A percentile compares a stretch with the other conserved stretches of the same genome.
Evolutionary conservation across 768 basidiomycete species (phyloP).

Genomic region (Trametes sanguinea): DNA sequence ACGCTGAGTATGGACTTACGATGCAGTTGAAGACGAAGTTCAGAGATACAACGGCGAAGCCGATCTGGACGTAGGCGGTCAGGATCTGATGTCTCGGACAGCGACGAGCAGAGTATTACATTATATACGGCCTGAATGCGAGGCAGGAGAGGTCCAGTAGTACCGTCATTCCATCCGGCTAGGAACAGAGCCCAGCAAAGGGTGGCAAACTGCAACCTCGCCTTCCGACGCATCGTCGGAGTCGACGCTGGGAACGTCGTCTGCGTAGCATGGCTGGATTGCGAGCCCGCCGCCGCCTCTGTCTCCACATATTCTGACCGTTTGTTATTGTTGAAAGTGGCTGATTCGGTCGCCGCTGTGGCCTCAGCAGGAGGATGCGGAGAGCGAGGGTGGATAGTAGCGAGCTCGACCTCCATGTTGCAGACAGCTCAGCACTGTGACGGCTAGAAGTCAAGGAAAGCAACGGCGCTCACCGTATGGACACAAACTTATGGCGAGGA

Average conservation of each 20-base stretch:
- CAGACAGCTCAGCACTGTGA: neutral
- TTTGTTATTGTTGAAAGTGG: constrained; percentile 6
- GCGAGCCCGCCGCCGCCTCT: neutral
- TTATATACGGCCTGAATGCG: constrained; percentile 62
- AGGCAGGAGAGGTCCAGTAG: constrained; percentile 73
- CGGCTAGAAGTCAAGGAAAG: neutral
- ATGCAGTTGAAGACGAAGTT: constrained; percentile 57
- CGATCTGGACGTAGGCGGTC: constrained; percentile 36
- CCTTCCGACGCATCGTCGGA: constrained; percentile 3
- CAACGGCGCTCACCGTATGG: neutral
- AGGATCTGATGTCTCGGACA: neutral
- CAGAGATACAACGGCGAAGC: constrained; percentile 57
- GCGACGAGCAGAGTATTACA: constrained; percentile 28
- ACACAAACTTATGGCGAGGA: no score
- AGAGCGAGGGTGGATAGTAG: constrained; percentile 15
- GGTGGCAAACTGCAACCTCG: constrained; percentile 29
- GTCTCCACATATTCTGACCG: constrained; percentile 20
- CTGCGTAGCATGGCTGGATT: neutral
- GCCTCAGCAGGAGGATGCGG: constrained; percentile 11
- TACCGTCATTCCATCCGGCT: constrained; percentile 80
- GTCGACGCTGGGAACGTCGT: constrained; percentile 17
- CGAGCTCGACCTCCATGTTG: constrained; percentile 10
- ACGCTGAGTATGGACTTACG: constrained; percentile 31
- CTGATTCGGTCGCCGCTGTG: neutral
- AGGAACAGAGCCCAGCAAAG: constrained; percentile 60